Conservation (phyloP, 2,329 filamentous ascomycete genomes). For the Pyrenophora tritici-repentis region DNA sequence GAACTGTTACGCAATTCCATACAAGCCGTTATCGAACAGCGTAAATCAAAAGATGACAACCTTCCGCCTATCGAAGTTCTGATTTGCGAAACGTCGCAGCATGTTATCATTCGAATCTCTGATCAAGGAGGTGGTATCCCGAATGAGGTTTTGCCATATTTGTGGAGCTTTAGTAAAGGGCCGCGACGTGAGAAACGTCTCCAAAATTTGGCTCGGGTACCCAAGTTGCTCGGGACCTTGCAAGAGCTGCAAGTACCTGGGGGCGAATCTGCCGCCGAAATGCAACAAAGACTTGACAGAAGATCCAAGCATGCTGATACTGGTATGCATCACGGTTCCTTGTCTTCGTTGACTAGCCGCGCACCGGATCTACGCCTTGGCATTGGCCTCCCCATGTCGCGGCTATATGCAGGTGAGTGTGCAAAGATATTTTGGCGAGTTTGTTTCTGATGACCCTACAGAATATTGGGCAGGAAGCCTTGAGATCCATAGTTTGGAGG, state of each 20-base stretch:
- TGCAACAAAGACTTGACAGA: constrained; percentile 27
- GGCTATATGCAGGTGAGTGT: constrained; percentile 72
- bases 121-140: constrained; percentile 94
- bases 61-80: constrained; percentile 90
- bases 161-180: constrained; percentile 98
- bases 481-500: constrained; percentile 89
- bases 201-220: constrained; percentile 84
- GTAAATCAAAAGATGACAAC: constrained; percentile 51
- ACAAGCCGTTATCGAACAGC: constrained; percentile 83
- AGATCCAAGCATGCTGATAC: constrained; percentile 31
- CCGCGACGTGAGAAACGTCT: constrained; percentile 77
- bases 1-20: constrained; percentile 95
- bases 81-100: constrained; percentile 90
- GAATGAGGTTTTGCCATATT: constrained; percentile 79
- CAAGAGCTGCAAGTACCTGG: constrained; percentile 71
- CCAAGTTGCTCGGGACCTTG: constrained; percentile 89
- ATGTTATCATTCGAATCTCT: constrained; percentile 94
- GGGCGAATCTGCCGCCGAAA: constrained; percentile 13
- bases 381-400: constrained; percentile 90
- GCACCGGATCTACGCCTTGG: constrained; percentile 87
- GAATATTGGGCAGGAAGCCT: constrained; percentile 97
- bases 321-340: constrained; percentile 60
- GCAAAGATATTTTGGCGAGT: neutral
- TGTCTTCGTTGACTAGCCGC: constrained; percentile 78
- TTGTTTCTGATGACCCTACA: neutral